A percentile compares a stretch with the other conserved stretches of the same genome.
Evolutionary conservation across 2,329 filamentous ascomycete genomes (phyloP).

Genomic region (Blastomyces gilchristii): DNA sequence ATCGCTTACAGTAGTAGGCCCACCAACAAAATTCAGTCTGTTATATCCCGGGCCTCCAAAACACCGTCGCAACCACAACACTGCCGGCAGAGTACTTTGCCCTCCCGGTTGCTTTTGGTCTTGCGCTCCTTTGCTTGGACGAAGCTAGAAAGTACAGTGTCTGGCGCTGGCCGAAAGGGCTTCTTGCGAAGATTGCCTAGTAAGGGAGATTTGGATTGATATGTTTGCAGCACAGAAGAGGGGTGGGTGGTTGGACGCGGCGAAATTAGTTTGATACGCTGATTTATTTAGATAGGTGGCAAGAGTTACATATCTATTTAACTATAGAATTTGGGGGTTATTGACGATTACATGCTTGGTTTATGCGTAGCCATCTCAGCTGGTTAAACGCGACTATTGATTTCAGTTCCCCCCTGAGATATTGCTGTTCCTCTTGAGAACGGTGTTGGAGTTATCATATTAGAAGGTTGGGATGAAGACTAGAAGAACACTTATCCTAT

Average conservation of each 20-base stretch:
- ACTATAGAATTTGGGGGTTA: neutral
- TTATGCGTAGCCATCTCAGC: neutral
- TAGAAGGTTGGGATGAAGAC: too few relatives aligned
- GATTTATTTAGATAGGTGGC: neutral
- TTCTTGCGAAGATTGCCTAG: conserved; percentile 55
- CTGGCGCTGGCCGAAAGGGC: conserved; percentile 47
- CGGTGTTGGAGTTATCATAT: too few relatives aligned
- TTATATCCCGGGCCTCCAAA: conserved; percentile 57
- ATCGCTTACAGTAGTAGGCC: neutral
- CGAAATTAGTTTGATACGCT: too few relatives aligned
- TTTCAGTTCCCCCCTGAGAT: neutral
- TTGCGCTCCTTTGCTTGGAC: conserved; percentile 54
- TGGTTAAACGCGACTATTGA: neutral
- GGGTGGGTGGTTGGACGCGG: too few relatives aligned
- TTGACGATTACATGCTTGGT: neutral
- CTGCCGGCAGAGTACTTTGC: conserved; percentile 69
- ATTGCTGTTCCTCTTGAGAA: too few relatives aligned
- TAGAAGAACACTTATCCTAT: too few relatives aligned
- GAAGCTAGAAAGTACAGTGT: conserved; percentile 56
- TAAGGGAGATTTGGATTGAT: conserved; percentile 26
- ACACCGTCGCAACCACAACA: conserved; percentile 47
- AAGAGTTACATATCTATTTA: neutral
- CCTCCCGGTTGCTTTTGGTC: conserved; percentile 60
- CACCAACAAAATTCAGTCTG: conserved; percentile 20
- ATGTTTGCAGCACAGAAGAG: neutral